Base-by-base conservation (phyloP, 2,329 filamentous ascomycete genomes). In the Penicillium sp. region DNA sequence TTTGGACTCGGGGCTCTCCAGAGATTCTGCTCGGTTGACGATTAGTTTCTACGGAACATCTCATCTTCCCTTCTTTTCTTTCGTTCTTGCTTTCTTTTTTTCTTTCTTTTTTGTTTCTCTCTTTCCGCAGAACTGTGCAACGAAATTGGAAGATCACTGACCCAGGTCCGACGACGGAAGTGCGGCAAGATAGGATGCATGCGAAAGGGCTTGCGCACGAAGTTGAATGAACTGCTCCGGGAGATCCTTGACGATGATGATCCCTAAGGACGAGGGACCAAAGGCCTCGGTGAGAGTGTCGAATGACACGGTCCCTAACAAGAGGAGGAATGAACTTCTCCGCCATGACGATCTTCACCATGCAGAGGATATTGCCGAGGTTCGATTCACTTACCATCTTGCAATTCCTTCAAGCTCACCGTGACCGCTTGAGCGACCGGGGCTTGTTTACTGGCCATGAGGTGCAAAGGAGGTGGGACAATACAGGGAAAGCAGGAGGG, bases 191-290 rank as follows among this genome's bases (percentile, higher is more conserved):
- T 94, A 93, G 0, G 89, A 95, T 4, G 90, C 83, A 65, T 93
- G 93, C 0, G 88, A 93, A 5, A 98, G 77, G 2, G 94, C 79
- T 50, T 80, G 79, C 50, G 80, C 80, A 51, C 93, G 81, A 38
- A 96, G 73, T n/a, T 78, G 70, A 11, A 78, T 69, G 60, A 95
- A 98, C 45, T 81, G 75, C 5, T 76, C 53, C 0, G 90, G 88
- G 0, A 97, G 80, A 64, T 90, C 88, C 65, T 86, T 89, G 41
- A 98, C 90, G n/a, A 97, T 75, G 47, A 98, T 84, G 45, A 98
- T 95, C 0, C 93, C 93, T 9, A 97, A 76, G 2, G 90, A 95
- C 26, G 87, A 82, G 1, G 90, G 89, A 0, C 93, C 93, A 65
- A 98, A 97, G 0, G 93, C 93, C 58, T 85, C 65, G 29, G 72